phyloP scores from a whole-genome alignment of 495 filamentous ascomycete species.

The Penicillium verhagenii region DNA sequence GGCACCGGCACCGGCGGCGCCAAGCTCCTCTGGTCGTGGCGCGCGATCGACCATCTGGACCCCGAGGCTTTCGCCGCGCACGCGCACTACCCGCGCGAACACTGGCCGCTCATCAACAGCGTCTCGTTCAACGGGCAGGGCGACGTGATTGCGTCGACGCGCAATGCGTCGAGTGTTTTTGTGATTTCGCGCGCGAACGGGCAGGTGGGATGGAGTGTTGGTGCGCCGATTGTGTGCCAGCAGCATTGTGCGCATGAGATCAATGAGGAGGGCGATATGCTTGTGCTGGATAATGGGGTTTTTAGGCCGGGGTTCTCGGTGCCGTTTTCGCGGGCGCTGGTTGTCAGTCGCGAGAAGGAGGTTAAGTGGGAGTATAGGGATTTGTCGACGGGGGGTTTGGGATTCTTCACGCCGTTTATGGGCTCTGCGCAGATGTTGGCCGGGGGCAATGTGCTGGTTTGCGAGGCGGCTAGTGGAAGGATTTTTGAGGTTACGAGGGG shows the following conservation, averaged over 20 bases:
- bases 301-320: conserved; percentile 39
- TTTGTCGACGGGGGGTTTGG: conserved; percentile 34
- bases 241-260: conserved; percentile 47
- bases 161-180: conserved; percentile 42
- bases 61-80: conserved; percentile 34
- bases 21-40: conserved; percentile 45
- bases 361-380: conserved; percentile 49
- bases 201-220: conserved; percentile 41
- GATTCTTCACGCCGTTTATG: conserved; percentile 52
- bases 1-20: conserved; percentile 24
- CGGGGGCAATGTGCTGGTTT: conserved; percentile 43
- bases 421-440: conserved; percentile 41
- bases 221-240: conserved; percentile 39
- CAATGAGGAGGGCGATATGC: conserved; percentile 33
- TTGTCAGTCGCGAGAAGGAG: conserved; percentile 32
- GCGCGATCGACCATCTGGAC: conserved; percentile 39
- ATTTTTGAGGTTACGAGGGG: conserved; percentile 52
- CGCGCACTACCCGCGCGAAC: conserved; percentile 43
- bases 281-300: conserved; percentile 50
- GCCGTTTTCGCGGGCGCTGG: conserved; percentile 42
- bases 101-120: conserved; percentile 47
- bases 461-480: conserved; percentile 47
- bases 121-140: conserved; percentile 36
- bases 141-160: conserved; percentile 43
- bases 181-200: conserved; percentile 40